phyloP scores from a whole-genome alignment of 768 basidiomycete genomes.

The Rhizopogon rudus region DNA sequence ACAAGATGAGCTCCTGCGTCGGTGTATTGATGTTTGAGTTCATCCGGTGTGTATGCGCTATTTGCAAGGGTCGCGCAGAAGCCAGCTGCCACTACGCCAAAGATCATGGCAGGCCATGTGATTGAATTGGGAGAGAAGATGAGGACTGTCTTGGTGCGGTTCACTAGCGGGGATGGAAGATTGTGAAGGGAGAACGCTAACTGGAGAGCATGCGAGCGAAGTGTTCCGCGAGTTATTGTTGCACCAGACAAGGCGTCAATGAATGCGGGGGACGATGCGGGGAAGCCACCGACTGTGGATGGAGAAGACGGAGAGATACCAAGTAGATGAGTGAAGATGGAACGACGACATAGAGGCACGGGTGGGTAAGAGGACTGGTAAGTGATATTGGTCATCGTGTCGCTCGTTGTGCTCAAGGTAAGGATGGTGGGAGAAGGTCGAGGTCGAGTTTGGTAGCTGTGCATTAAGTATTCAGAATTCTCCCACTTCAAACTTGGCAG shows the following conservation, averaged over 20 bases:
- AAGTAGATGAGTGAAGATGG: slow-evolving; percentile 28
- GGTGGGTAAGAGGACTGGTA: slow-evolving; percentile 17
- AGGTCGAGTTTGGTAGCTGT: no score
- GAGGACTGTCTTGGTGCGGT: slow-evolving; percentile 44
- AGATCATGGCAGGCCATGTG: slow-evolving; percentile 44
- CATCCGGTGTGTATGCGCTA: slow-evolving; percentile 59
- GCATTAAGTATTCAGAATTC: no score
- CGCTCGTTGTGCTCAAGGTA: background rate
- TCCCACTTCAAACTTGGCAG: no score
- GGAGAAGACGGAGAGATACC: slow-evolving; percentile 14
- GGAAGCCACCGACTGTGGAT: slow-evolving; percentile 36
- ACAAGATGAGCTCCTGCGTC: slow-evolving; percentile 63
- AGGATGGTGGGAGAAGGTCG: background rate
- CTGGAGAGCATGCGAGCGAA: slow-evolving; percentile 48
- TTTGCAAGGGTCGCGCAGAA: slow-evolving; percentile 70
- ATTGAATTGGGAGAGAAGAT: slow-evolving; percentile 70
- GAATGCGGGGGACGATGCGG: slow-evolving; percentile 46
- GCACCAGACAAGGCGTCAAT: slow-evolving; percentile 60
- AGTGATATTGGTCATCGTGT: slow-evolving; percentile 13
- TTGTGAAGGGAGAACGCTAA: slow-evolving; percentile 55
- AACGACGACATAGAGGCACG: slow-evolving; percentile 18
- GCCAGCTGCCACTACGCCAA: slow-evolving; percentile 55
- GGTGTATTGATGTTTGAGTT: slow-evolving; percentile 66
- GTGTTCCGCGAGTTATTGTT: slow-evolving; percentile 49
- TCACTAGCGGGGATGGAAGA: slow-evolving; percentile 35